Conservation (phyloP, 179 eudicot species). For the Silene vulgaris region DNA sequence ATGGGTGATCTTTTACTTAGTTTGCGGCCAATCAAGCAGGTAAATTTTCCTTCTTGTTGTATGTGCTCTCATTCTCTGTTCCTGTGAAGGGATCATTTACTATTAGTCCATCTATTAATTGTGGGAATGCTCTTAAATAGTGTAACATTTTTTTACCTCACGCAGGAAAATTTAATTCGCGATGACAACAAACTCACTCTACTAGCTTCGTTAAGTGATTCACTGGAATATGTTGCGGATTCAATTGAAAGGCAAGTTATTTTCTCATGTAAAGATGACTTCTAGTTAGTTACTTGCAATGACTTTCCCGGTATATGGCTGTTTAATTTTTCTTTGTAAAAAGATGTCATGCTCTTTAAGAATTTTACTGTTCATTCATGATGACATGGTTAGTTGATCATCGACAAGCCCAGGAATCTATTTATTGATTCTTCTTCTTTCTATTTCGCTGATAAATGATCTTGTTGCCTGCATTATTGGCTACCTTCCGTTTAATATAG, state of each 20-base stretch:
- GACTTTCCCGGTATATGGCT: not conserved
- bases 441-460: not conserved
- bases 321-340: not conserved
- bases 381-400: not conserved
- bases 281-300: not conserved
- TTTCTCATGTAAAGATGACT: not conserved
- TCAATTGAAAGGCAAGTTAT: constrained; percentile 82
- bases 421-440: not conserved
- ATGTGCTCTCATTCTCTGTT: not conserved
- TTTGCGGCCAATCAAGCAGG: constrained; percentile 94
- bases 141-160: not conserved
- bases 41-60: constrained; percentile 21
- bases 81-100: not conserved
- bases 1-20: constrained; percentile 72
- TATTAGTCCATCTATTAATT: not conserved
- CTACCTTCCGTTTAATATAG: not conserved
- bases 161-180: constrained; percentile 93
- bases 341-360: constrained; percentile 1
- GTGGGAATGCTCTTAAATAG: not conserved
- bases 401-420: not conserved
- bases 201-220: constrained; percentile 92
- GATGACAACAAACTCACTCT: constrained; percentile 91
- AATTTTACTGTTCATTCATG: not conserved
- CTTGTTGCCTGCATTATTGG: not conserved
- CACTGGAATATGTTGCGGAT: constrained; percentile 97